These are phyloP conservation scores for Chrysanthemum lavandulifolium DNA, from an alignment of 129 eudicot species.

Conservation along the genomic window DNA sequence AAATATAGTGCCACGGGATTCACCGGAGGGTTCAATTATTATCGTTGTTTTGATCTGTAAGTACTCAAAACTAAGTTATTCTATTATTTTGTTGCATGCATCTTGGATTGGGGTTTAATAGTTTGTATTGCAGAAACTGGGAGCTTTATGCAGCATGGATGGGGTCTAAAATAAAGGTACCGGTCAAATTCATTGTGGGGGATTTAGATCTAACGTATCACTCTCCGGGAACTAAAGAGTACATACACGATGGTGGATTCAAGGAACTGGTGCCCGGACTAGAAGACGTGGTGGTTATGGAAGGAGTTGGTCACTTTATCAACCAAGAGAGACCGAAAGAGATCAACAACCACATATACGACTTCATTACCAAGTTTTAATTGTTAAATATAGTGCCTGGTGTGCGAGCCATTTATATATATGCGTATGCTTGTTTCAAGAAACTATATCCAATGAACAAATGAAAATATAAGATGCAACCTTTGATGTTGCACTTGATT, in stretches of 20 bases:
- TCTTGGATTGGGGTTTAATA: not conserved
- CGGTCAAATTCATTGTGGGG: constrained; percentile 75
- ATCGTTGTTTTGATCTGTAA: constrained; percentile 13
- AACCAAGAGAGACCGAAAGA: constrained; percentile 73
- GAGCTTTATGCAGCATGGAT: constrained; percentile 71
- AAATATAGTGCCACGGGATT: constrained; percentile 39
- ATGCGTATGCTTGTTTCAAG: not conserved
- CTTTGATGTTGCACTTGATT: no score
- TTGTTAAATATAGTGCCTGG: not conserved
- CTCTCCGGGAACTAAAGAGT: constrained; percentile 60
- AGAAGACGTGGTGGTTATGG: constrained; percentile 70
- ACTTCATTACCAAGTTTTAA: constrained; percentile 60
- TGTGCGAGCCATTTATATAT: not conserved
- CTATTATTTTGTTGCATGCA: no score
- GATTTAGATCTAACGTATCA: constrained; percentile 64
- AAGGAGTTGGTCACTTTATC: constrained; percentile 77
- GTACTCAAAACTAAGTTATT: not conserved
- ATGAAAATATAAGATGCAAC: no score
- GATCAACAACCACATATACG: constrained; percentile 56
- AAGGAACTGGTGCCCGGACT: constrained; percentile 49
- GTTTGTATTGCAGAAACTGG: constrained; percentile 57
- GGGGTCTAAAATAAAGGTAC: constrained; percentile 59
- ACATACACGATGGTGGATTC: constrained; percentile 53
- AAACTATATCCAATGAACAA: no score
- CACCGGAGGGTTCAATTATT: constrained; percentile 8